Evolutionary conservation across 2,329 filamentous ascomycete genomes (phyloP).

Genomic region (Dryadomyces quercivorus): DNA sequence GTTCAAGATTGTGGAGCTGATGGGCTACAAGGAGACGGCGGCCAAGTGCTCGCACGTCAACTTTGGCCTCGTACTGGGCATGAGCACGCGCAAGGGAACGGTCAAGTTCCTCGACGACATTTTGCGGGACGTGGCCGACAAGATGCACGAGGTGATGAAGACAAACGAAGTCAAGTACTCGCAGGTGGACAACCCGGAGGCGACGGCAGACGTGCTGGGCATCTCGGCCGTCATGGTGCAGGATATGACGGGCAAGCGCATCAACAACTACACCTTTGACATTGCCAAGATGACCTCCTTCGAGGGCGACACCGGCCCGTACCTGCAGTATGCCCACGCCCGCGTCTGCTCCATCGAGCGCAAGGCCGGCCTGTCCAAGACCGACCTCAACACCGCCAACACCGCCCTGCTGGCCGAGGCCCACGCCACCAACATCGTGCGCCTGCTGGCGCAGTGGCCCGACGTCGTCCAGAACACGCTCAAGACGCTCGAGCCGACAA

Average conservation of each 20-base stretch:
- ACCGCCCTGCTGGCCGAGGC: conserved; percentile 56
- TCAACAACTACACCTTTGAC: conserved; percentile 62
- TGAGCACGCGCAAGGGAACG: conserved; percentile 60
- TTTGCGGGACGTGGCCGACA: conserved; percentile 68
- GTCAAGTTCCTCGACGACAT: conserved; percentile 67
- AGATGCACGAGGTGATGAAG: conserved; percentile 97
- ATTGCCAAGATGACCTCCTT: conserved; percentile 74
- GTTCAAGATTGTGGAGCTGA: conserved; percentile 64
- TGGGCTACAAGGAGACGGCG: conserved; percentile 56
- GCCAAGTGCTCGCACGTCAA: conserved; percentile 62
- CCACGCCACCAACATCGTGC: conserved; percentile 61
- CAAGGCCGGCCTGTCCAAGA: conserved; percentile 37
- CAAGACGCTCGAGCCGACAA: conserved; percentile 62
- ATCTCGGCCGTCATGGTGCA: conserved; percentile 97
- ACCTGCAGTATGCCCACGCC: conserved; percentile 73
- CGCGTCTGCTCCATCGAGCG: conserved; percentile 55
- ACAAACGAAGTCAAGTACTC: conserved; percentile 83
- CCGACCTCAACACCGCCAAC: conserved; percentile 52
- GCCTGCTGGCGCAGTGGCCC: conserved; percentile 72
- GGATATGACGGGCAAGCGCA: conserved; percentile 83
- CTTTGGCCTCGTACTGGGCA: conserved; percentile 60
- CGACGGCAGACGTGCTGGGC: conserved; percentile 75
- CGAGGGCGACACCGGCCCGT: conserved; percentile 75
- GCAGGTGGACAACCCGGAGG: conserved; percentile 73
- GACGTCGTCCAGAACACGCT: conserved; percentile 75